These are phyloP conservation scores for Maudiozyma humilis DNA, from an alignment of 1,139 yeast species.

Conservation along the genomic window DNA sequence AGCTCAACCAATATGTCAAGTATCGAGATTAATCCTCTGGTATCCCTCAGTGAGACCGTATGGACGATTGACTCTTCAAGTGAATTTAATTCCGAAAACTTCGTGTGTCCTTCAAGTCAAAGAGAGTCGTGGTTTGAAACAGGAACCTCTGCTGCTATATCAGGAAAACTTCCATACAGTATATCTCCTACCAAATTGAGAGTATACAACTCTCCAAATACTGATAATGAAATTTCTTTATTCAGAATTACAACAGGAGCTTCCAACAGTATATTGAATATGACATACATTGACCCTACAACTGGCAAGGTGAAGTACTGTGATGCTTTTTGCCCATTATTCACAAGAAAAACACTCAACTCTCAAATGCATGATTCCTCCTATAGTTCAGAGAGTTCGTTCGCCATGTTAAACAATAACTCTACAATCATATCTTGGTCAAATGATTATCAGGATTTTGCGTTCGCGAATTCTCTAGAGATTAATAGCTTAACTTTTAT, in stretches of 20 bases:
- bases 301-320: conserved; percentile 52
- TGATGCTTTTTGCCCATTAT: conserved; percentile 82
- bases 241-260: conserved; percentile 77
- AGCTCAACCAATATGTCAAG: conserved; percentile 3
- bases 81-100: conserved; percentile 34
- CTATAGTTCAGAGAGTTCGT: conserved; percentile 13
- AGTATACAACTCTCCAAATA: conserved; percentile 50
- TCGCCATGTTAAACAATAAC: conserved; percentile 19
- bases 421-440: conserved; percentile 35
- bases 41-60: conserved; percentile 56
- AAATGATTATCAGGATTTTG: conserved; percentile 64
- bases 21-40: conserved; percentile 54
- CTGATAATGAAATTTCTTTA: conserved; percentile 43
- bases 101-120: conserved; percentile 51
- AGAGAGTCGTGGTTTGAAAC: conserved; percentile 51
- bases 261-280: conserved; percentile 81
- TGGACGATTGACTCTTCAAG: conserved; percentile 42
- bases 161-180: conserved; percentile 50
- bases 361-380: conserved; percentile 17
- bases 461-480: conserved; percentile 63
- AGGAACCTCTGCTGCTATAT: conserved; percentile 54
- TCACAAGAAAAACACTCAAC: conserved; percentile 29
- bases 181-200: conserved; percentile 68
- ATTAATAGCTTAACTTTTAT: conserved; percentile 58
- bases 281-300: conserved; percentile 72